Evolutionary conservation across 768 basidiomycete genomes (phyloP).

Genomic region (Jaapia argillacea): DNA sequence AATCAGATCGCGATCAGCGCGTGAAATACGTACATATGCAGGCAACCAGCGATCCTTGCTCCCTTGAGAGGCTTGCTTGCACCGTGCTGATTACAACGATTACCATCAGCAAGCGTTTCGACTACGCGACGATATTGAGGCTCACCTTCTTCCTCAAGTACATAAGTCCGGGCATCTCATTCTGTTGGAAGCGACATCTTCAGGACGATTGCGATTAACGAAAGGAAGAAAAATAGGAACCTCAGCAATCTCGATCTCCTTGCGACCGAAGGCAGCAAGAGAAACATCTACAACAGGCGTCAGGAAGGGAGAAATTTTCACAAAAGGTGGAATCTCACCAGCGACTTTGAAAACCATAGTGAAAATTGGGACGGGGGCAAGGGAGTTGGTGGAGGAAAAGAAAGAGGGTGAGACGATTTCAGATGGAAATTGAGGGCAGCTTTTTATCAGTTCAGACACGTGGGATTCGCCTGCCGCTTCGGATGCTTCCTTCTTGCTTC

Average conservation of each 20-base stretch:
- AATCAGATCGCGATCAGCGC: neutral
- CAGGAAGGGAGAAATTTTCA: slow-evolving; percentile 7
- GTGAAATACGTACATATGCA: slow-evolving; percentile 69
- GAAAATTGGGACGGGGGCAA: slow-evolving; percentile 5
- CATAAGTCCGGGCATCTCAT: slow-evolving; percentile 96
- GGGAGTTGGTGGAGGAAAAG: slow-evolving; percentile 13
- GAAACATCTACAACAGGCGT: slow-evolving; percentile 62
- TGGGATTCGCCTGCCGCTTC: slow-evolving; percentile 13
- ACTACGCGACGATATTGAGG: slow-evolving; percentile 6
- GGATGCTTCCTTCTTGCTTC: slow-evolving; percentile 4
- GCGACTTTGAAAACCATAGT: slow-evolving; percentile 86
- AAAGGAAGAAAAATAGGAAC: slow-evolving; percentile 31
- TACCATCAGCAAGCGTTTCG: slow-evolving; percentile 6
- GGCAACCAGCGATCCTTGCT: slow-evolving; percentile 93
- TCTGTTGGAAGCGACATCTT: slow-evolving; percentile 27
- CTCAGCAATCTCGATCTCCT: slow-evolving; percentile 99
- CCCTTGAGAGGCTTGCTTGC: slow-evolving; percentile 81
- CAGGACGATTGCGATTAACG: slow-evolving; percentile 6
- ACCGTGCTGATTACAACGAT: slow-evolving; percentile 46
- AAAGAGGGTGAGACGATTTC: slow-evolving; percentile 13
- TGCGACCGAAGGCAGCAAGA: slow-evolving; percentile 98
- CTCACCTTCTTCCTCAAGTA: slow-evolving; percentile 79
- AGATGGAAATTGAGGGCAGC: neutral
- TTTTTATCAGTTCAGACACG: slow-evolving; percentile 5
- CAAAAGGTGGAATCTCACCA: slow-evolving; percentile 32